These are phyloP conservation scores for Aspergillus latus DNA, from an alignment of 2,329 filamentous ascomycete species.

Conservation along the genomic window DNA sequence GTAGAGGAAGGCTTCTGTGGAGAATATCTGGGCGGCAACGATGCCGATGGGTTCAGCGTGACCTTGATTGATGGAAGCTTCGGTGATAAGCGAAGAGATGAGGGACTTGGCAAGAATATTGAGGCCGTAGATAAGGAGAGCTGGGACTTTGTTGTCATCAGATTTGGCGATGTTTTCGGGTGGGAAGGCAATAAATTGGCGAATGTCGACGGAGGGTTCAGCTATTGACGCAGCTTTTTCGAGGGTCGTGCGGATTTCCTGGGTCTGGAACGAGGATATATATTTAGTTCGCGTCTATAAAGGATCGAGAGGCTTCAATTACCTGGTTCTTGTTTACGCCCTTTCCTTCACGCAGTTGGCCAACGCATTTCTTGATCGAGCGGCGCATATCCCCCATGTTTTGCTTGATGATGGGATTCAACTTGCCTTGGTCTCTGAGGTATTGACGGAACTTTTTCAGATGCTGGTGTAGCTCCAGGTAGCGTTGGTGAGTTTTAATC, in stretches of 20 bases:
- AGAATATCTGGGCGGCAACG: conserved; percentile 72
- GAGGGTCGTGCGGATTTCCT: conserved; percentile 54
- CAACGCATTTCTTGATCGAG: conserved; percentile 68
- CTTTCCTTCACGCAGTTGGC: conserved; percentile 65
- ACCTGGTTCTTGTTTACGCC: conserved; percentile 61
- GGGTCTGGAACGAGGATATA: conserved; percentile 21
- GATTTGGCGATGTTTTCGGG: conserved; percentile 37
- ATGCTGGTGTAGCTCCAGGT: conserved; percentile 62
- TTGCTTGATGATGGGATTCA: conserved; percentile 60
- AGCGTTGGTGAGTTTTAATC: conserved; percentile 48
- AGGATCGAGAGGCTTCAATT: conserved; percentile 18
- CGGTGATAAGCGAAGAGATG: conserved; percentile 67
- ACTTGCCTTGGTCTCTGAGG: conserved; percentile 56
- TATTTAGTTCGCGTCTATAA: conserved; percentile 14
- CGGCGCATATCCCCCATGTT: conserved; percentile 70
- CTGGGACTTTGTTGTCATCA: conserved; percentile 57
- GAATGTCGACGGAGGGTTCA: conserved; percentile 58
- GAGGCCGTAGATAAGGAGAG: conserved; percentile 70
- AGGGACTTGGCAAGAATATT: conserved; percentile 74
- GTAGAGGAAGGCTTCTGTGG: conserved; percentile 65
- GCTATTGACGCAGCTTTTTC: conserved; percentile 54
- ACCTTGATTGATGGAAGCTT: conserved; percentile 63
- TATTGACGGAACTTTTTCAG: conserved; percentile 62
- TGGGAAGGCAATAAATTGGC: conserved; percentile 53
- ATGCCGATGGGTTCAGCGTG: conserved; percentile 79